Evolutionary conservation across 1,284 basidiomycete genomes (phyloP).

Genomic region (Xerocomus amazonicus): DNA sequence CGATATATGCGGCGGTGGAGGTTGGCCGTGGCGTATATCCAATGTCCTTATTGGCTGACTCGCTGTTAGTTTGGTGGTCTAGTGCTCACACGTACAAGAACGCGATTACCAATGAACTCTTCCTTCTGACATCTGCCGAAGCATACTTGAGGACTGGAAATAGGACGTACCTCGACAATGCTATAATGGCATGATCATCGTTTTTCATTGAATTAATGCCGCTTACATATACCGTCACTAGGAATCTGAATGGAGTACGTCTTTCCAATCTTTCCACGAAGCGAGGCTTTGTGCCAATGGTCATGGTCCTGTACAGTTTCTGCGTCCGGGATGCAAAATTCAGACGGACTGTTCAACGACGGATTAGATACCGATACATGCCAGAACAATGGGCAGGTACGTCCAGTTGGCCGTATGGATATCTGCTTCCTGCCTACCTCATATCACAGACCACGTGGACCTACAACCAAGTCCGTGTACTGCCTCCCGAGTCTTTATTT

Average conservation of each 20-base stretch:
- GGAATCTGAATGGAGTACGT: slow-evolving; percentile 49
- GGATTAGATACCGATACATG: slow-evolving; percentile 41
- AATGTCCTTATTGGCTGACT: slow-evolving; percentile 6
- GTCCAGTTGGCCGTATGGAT: neutral
- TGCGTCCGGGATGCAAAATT: slow-evolving; percentile 47
- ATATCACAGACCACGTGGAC: slow-evolving; percentile 48
- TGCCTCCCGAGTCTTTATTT: neutral
- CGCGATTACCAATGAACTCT: slow-evolving; percentile 55
- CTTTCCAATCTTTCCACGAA: slow-evolving; percentile 18
- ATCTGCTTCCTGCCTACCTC: neutral
- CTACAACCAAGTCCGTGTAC: slow-evolving; percentile 45
- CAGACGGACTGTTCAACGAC: slow-evolving; percentile 48
- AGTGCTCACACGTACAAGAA: slow-evolving; percentile 54
- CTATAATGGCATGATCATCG: slow-evolving; percentile 36
- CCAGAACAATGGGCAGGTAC: slow-evolving; percentile 45
- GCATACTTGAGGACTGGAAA: slow-evolving; percentile 41
- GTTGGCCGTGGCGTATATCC: slow-evolving; percentile 1
- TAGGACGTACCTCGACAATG: slow-evolving; percentile 44
- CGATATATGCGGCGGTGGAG: slow-evolving; percentile 27
- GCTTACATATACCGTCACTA: slow-evolving; percentile 10
- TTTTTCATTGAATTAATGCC: neutral
- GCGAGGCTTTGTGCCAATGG: neutral
- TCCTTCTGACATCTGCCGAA: slow-evolving; percentile 46
- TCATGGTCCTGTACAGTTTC: slow-evolving; percentile 34
- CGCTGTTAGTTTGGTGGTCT: slow-evolving; percentile 50